Base-by-base conservation (phyloP, 768 basidiomycete species). In the Lactarius psammicola region DNA sequence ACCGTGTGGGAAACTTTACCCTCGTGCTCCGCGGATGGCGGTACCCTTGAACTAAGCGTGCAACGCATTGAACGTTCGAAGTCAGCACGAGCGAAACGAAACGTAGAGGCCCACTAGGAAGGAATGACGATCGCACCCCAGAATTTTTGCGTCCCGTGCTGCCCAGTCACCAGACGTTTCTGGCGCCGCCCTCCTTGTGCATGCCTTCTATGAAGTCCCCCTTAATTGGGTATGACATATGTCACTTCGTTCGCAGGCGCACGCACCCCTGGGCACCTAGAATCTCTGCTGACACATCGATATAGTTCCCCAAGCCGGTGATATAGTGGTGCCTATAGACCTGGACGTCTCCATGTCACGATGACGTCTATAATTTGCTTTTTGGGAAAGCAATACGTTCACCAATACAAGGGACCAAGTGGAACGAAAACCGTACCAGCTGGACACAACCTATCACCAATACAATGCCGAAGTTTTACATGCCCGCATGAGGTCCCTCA, bases 1-100 rank as follows among this genome's bases (percentile, higher is more conserved):
- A n/a, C 36, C 20, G 49, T 23, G 64, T 59, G 59, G 42, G 44
- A 54, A 54, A 40, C 7, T 4, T 30, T 18, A 11, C 40, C 51
- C 51, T 40, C 63, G 64, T 56, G 59, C 33, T 34, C 59, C 59
- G 59, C 59, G 59, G 46, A 51, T 23, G 46, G n/a, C 59, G 59
- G 46, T 49, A 26, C 49, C 49, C 23, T 51, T 51, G 49, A 51
- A 51, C 49, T 51, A 51, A 49, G 49, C 33, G 46, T 60, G 15
- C 33, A n/a, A 34, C 44, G 23, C 23, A 23, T 8, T 51, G 8
- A n/a, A 34, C 26, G 18, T 28, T 60, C 46, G 46, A 31, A 10
- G 26, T 18, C 30, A 10, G 9, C 49, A 31, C 31, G 53, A 23
- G 31, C 54, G 18, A 18, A 30, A 13, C 30, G 31, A 31, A 33